These are phyloP conservation scores for Chiua virens DNA, from an alignment of 768 basidiomycete genomes.

Conservation along the genomic window DNA sequence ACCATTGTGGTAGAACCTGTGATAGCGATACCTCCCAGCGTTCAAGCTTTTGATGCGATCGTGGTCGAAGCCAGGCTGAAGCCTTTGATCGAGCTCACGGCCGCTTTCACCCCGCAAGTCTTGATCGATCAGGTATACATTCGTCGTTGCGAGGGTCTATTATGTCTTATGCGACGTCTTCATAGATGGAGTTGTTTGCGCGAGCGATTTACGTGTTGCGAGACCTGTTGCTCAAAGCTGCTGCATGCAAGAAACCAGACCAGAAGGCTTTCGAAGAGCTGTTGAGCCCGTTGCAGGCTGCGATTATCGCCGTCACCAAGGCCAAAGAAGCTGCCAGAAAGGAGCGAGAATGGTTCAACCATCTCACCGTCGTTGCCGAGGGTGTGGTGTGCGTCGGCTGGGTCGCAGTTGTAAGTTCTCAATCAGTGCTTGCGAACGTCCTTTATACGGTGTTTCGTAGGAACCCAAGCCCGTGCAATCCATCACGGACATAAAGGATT, in stretches of 20 bases:
- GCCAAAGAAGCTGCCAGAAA: slow-evolving; percentile 80
- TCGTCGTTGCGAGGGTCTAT: slow-evolving; percentile 2
- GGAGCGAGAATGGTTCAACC: slow-evolving; percentile 79
- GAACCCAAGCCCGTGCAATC: slow-evolving; percentile 80
- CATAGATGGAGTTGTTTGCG: slow-evolving; percentile 67
- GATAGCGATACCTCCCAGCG: slow-evolving; percentile 52
- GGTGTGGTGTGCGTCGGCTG: slow-evolving; percentile 82
- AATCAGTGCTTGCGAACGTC: not conserved
- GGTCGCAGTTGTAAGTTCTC: slow-evolving; percentile 71
- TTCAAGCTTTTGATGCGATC: slow-evolving; percentile 70
- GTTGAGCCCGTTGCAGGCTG: slow-evolving; percentile 65
- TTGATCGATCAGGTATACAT: slow-evolving; percentile 75
- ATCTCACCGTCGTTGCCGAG: slow-evolving; percentile 80
- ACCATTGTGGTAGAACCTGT: slow-evolving; percentile 40
- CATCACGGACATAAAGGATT: slow-evolving; percentile 82
- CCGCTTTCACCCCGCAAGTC: slow-evolving; percentile 62
- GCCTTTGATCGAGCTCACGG: slow-evolving; percentile 71
- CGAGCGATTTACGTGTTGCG: slow-evolving; percentile 68
- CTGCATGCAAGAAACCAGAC: slow-evolving; percentile 79
- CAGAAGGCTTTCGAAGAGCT: slow-evolving; percentile 54
- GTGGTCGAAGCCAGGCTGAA: slow-evolving; percentile 74
- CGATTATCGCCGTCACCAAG: slow-evolving; percentile 74
- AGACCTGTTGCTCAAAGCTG: slow-evolving; percentile 63
- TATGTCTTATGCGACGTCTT: slow-evolving; percentile 3
- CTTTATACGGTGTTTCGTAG: slow-evolving; percentile 22